Conservation (phyloP, 2,329 filamentous ascomycete genomes). For the Cordyceps javanica region DNA sequence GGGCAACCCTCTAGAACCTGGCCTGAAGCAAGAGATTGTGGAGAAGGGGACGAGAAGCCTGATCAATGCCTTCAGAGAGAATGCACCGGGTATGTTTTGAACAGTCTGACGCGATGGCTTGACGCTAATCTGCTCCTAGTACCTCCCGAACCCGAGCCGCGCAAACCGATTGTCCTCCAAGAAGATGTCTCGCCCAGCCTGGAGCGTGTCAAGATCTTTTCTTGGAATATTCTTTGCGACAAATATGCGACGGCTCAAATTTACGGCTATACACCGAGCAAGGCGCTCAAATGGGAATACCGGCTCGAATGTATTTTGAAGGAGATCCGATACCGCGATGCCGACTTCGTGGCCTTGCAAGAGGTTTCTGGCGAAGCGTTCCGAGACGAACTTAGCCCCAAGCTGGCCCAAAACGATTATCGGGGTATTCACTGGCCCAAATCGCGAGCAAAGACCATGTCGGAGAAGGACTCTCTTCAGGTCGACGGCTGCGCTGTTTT, state of each 20-base stretch:
- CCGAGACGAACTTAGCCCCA: slow-evolving; percentile 83
- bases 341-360: slow-evolving; percentile 89
- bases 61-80: slow-evolving; percentile 76
- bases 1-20: slow-evolving; percentile 76
- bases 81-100: slow-evolving; percentile 65
- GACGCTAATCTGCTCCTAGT: slow-evolving; percentile 43
- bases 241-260: slow-evolving; percentile 78
- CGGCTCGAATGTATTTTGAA: slow-evolving; percentile 76
- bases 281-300: slow-evolving; percentile 80
- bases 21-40: slow-evolving; percentile 74
- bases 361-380: slow-evolving; percentile 91
- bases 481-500: slow-evolving; percentile 97
- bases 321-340: slow-evolving; percentile 71
- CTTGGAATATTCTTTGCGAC: slow-evolving; percentile 94
- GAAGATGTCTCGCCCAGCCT: slow-evolving; percentile 52
- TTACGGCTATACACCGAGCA: slow-evolving; percentile 85
- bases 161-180: slow-evolving; percentile 73
- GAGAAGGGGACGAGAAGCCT: slow-evolving; percentile 82
- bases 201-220: slow-evolving; percentile 77
- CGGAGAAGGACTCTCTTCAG: slow-evolving; percentile 76
- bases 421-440: slow-evolving; percentile 92
- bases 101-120: neutral
- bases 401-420: slow-evolving; percentile 81
- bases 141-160: slow-evolving; percentile 67
- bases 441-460: slow-evolving; percentile 84